Evolutionary conservation across 352 stramenopile genomes (phyloP), one percentile per base, ranked within the genome.

Genomic region (Sclerospora graminicola): DNA sequence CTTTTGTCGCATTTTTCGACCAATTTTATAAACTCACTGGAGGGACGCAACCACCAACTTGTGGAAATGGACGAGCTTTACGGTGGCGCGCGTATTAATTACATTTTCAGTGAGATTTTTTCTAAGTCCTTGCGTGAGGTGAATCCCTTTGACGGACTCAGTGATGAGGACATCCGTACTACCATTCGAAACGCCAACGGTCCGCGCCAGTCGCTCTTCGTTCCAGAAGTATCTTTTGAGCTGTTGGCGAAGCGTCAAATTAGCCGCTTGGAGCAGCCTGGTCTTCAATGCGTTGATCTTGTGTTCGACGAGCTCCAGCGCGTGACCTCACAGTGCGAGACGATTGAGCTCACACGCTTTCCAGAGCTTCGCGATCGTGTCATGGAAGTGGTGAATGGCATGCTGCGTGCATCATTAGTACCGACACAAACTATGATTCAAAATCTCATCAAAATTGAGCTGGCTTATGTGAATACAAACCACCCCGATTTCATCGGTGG

Each of bases 391-490:
- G 86, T 98, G 1, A 93, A 93, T 56, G 56, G 68, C 20, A 88
- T 95, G 69, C 62, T 95, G 23, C 74, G 83, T n/a, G 63, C 68
- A 16, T 92, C 76, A 32, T 66, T 91, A 26, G 41, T 70, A 9
- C 79, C 82, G 9, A 91, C 82, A 39, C 82, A 94, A 52, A 41
- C 68, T 13, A 99, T 99, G 95, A 96, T 99, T 45, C 79, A 85
- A 18, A 99, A 99, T 61, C 64, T 99, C 13, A 96, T 99, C 43
- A 90, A 97, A 54, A 97, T 98, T 52, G 97, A 99, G 73, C 63
- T 99, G 46, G 93, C 96, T 6, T 99, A 99, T 66, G 96, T 99
- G 53, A 99, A 99, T 75, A 99, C 96, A 15, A 98, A 96, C 60
- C 97, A 99, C 71, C 96, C 96, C 6, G 96, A 99, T 58, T 99